A percentile compares a stretch with the other conserved stretches of the same genome.
Conservation (phyloP, 2,329 filamentous ascomycete genomes). For the Fusarium proliferatum region DNA sequence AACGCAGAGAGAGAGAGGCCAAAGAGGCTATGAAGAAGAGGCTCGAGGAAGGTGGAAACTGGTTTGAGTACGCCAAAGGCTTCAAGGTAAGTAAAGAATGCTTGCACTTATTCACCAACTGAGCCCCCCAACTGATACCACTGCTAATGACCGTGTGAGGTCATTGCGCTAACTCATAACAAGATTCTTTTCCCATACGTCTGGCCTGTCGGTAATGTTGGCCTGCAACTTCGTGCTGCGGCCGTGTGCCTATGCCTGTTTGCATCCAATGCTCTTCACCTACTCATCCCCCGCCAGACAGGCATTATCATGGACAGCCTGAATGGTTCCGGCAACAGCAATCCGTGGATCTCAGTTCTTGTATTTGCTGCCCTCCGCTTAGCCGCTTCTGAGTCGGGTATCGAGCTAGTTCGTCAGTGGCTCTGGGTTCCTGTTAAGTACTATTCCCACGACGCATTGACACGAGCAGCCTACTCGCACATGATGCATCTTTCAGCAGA, state of each 20-base stretch:
- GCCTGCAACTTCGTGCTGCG: conserved; percentile 74
- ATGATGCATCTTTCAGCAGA: conserved; percentile 70
- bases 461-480: conserved; percentile 67
- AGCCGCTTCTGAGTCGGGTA: conserved; percentile 65
- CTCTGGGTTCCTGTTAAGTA: conserved; percentile 69
- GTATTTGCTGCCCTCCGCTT: conserved; percentile 64
- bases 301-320: conserved; percentile 82
- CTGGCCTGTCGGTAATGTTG: conserved; percentile 75
- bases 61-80: conserved; percentile 79
- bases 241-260: conserved; percentile 76
- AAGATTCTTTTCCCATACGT: conserved; percentile 82
- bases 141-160: neutral
- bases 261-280: conserved; percentile 76
- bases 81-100: conserved; percentile 64
- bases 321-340: conserved; percentile 58
- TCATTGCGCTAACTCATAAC: neutral
- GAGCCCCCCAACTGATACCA: neutral
- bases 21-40: conserved; percentile 73
- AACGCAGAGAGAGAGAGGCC: conserved; percentile 62
- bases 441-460: conserved; percentile 65
- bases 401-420: conserved; percentile 64
- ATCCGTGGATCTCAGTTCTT: conserved; percentile 64
- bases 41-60: conserved; percentile 79
- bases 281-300: conserved; percentile 83
- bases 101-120: neutral